Conservation (phyloP, 805 yeast genomes). For the Barnettozyma botsteinii region DNA sequence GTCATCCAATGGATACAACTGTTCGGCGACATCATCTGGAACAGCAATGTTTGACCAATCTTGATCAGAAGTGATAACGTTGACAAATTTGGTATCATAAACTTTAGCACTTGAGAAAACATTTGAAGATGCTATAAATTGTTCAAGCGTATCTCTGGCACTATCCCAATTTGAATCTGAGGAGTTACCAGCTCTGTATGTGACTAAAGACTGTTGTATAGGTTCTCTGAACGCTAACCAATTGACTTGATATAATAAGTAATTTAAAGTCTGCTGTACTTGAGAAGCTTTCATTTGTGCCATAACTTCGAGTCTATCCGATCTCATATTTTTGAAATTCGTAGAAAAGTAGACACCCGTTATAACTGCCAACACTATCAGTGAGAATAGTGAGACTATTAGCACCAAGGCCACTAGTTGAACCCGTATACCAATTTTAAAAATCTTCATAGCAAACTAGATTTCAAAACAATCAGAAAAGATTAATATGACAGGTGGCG, state of each 20-base stretch:
- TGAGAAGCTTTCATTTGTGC: slow-evolving; percentile 81
- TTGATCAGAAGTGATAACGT: slow-evolving; percentile 41
- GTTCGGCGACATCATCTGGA: slow-evolving; percentile 28
- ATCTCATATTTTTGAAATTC: slow-evolving; percentile 55
- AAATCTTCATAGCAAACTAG: slow-evolving; percentile 8
- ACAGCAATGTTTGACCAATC: slow-evolving; percentile 33
- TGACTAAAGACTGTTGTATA: slow-evolving; percentile 53
- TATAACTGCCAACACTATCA: slow-evolving; percentile 67
- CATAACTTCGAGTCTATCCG: slow-evolving; percentile 68
- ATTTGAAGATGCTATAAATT: slow-evolving; percentile 59
- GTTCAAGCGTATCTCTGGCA: slow-evolving; percentile 45
- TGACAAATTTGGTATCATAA: slow-evolving; percentile 53
- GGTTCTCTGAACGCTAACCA: slow-evolving; percentile 59
- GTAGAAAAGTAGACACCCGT: slow-evolving; percentile 69
- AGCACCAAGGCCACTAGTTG: slow-evolving; percentile 71
- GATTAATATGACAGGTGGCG: too few species aligned
- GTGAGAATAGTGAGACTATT: slow-evolving; percentile 61
- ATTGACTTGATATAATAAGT: slow-evolving; percentile 60
- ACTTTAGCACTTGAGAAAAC: slow-evolving; percentile 57
- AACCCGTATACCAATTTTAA: slow-evolving; percentile 57
- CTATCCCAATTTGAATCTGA: slow-evolving; percentile 42
- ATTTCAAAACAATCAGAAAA: too few species aligned
- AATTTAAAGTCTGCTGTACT: slow-evolving; percentile 59
- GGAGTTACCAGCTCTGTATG: slow-evolving; percentile 68
- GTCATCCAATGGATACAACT: slow-evolving; percentile 43